Conservation (phyloP, 179 eudicot genomes). For the Dionaea muscipula region DNA sequence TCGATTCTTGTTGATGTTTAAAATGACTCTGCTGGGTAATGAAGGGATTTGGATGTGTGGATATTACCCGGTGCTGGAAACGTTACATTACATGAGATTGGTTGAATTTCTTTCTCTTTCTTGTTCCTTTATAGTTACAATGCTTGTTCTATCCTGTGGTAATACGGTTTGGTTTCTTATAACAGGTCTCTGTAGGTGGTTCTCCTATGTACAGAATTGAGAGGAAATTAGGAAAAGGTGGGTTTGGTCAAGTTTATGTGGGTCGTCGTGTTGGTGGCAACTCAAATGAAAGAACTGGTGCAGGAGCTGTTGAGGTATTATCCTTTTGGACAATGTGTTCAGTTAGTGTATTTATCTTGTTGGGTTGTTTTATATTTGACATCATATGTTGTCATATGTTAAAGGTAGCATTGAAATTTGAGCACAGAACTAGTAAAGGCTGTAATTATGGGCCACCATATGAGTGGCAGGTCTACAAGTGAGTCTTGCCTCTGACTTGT, state of each 20-base stretch:
- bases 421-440: slow-evolving; percentile 83
- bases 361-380: too few species aligned
- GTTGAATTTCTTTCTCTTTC: too few species aligned
- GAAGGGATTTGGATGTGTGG: too few species aligned
- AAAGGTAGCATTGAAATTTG: slow-evolving; percentile 79
- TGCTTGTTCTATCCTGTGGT: too few species aligned
- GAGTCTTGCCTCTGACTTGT: too few species aligned
- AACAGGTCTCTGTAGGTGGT: background rate
- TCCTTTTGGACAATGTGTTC: background rate
- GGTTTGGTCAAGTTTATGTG: slow-evolving; percentile 2
- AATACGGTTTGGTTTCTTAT: too few species aligned
- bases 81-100: too few species aligned
- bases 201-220: background rate
- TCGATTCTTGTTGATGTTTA: too few species aligned
- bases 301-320: slow-evolving; percentile 61
- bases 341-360: too few species aligned
- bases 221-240: background rate
- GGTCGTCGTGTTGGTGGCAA: slow-evolving; percentile 55
- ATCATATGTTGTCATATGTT: slow-evolving; percentile 1
- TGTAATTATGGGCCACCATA: slow-evolving; percentile 87
- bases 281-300: slow-evolving; percentile 53
- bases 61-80: too few species aligned
- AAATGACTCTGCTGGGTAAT: too few species aligned
- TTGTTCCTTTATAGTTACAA: too few species aligned
- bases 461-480: slow-evolving; percentile 93